Evolutionary conservation across 345 rosid genomes (phyloP).

Genomic region (Dipteronia dyeriana): DNA sequence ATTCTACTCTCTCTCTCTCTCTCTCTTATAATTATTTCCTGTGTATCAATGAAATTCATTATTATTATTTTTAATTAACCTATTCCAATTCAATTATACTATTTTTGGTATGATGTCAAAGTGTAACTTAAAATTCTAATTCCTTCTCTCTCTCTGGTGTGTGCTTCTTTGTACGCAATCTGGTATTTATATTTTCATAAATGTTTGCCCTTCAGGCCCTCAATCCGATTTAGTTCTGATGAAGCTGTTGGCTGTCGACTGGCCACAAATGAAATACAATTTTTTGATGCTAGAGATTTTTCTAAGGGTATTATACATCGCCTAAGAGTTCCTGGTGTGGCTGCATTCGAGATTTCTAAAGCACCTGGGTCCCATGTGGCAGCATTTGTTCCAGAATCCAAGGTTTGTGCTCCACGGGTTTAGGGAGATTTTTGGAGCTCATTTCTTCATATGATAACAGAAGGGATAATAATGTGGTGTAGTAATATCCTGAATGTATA

Average conservation of each 20-base stretch:
- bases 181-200: not conserved
- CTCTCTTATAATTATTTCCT: too few relatives aligned
- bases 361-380: slow-evolving; percentile 84
- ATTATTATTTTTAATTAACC: not conserved
- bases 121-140: not conserved
- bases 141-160: not conserved
- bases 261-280: slow-evolving; percentile 88
- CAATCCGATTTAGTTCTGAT: slow-evolving; percentile 70
- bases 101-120: not conserved
- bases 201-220: slow-evolving; percentile 63
- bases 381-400: slow-evolving; percentile 86
- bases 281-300: slow-evolving; percentile 80
- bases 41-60: not conserved
- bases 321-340: slow-evolving; percentile 73
- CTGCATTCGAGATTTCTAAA: slow-evolving; percentile 82
- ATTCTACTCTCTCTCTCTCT: not conserved
- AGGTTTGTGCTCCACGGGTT: slow-evolving; percentile 48
- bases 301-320: slow-evolving; percentile 67
- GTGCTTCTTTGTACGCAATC: not conserved
- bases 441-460: not conserved
- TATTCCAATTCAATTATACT: not conserved
- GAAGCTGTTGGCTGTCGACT: slow-evolving; percentile 83
- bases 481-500: not conserved
- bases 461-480: not conserved
- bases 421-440: not conserved